phyloP scores from a whole-genome alignment of 2,329 filamentous ascomycete genomes.

The Penicillium crustosum region DNA sequence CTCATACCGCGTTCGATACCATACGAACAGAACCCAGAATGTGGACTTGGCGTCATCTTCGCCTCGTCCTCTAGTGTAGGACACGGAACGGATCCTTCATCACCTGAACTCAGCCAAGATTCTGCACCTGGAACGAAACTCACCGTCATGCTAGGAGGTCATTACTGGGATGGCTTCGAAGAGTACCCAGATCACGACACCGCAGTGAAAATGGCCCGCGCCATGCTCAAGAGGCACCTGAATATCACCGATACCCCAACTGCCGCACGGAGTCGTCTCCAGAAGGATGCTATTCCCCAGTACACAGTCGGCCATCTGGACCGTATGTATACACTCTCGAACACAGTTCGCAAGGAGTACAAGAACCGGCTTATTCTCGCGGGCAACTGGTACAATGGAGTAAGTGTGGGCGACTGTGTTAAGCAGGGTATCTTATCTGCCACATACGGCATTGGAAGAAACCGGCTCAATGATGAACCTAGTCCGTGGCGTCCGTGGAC shows the following conservation, averaged over 20 bases:
- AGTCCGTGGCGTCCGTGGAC: constrained; percentile 21
- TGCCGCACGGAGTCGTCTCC: constrained; percentile 60
- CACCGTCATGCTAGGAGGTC: constrained; percentile 91
- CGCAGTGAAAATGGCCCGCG: constrained; percentile 67
- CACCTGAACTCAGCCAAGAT: constrained; percentile 40
- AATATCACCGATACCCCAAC: constrained; percentile 64
- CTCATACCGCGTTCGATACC: constrained; percentile 76
- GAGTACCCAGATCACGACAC: constrained; percentile 63
- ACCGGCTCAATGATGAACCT: constrained; percentile 23
- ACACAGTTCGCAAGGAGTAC: constrained; percentile 58
- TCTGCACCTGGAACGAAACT: constrained; percentile 71
- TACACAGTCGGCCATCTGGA: constrained; percentile 75
- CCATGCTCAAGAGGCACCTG: constrained; percentile 71
- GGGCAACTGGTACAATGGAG: constrained; percentile 53
- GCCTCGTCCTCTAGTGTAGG: constrained; percentile 68
- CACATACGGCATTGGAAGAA: constrained; percentile 39
- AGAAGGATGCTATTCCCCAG: constrained; percentile 82
- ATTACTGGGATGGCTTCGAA: constrained; percentile 74
- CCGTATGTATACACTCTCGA: constrained; percentile 59
- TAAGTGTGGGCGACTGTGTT: constrained; percentile 57
- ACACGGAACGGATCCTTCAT: constrained; percentile 29
- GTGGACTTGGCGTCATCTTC: constrained; percentile 87
- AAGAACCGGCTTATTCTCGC: constrained; percentile 64
- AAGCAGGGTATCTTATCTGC: constrained; percentile 57
- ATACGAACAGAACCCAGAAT: constrained; percentile 73